Conservation (phyloP, 805 yeast genomes). For the Metschnikowia gruessii region DNA sequence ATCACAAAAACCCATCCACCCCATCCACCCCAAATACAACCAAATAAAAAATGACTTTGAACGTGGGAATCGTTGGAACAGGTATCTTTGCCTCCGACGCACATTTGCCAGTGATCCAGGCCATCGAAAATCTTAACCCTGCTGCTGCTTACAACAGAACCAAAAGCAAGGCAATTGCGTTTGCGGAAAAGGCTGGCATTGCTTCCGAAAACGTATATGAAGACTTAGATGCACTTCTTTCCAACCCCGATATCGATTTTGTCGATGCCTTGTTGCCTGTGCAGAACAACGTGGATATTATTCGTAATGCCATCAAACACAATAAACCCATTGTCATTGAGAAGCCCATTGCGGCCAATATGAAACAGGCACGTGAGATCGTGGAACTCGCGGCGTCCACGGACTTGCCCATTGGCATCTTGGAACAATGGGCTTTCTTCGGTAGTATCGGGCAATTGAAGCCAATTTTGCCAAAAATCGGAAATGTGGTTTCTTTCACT, state of each 20-base stretch:
- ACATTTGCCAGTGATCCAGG: constrained; percentile 72
- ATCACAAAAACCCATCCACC: too few species aligned
- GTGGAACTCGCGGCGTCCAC: constrained; percentile 62
- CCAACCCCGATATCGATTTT: constrained; percentile 65
- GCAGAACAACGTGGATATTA: constrained; percentile 67
- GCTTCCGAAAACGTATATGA: constrained; percentile 52
- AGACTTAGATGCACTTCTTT: constrained; percentile 59
- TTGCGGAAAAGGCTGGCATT: constrained; percentile 63
- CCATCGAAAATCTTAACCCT: constrained; percentile 52
- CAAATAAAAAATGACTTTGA: constrained; percentile 34
- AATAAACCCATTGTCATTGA: constrained; percentile 81
- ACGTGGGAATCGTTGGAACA: constrained; percentile 72
- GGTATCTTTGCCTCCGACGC: constrained; percentile 85
- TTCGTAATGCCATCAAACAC: constrained; percentile 65
- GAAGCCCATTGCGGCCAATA: constrained; percentile 87
- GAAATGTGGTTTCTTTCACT: constrained; percentile 66
- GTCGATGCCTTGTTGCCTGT: constrained; percentile 91
- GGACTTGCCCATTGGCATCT: constrained; percentile 66
- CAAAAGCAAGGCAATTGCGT: constrained; percentile 73
- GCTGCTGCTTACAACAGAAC: constrained; percentile 82
- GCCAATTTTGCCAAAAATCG: constrained; percentile 63
- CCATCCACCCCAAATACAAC: too few species aligned
- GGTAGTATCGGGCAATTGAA: constrained; percentile 55
- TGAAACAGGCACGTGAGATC: constrained; percentile 76
- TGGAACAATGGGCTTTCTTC: constrained; percentile 84